Evolutionary conservation across 164 flowering plant species (phyloP).

Genomic region (Houttuynia cordata): DNA sequence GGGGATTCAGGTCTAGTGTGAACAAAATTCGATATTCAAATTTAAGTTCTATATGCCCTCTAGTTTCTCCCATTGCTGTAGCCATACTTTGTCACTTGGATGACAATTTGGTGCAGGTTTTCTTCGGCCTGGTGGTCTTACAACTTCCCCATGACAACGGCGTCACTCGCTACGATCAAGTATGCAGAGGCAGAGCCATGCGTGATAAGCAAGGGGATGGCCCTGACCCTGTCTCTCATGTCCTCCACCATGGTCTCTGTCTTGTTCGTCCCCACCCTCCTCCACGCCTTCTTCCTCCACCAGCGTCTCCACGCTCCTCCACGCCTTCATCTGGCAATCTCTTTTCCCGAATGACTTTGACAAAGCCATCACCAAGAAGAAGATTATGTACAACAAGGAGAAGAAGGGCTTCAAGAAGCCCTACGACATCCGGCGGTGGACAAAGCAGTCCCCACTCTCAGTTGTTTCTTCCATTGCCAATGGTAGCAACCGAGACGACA

Average conservation of each 20-base stretch:
- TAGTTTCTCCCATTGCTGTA: background rate
- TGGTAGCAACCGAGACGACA: constrained; percentile 1
- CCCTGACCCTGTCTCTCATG: constrained; percentile 61
- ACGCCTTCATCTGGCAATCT: constrained; percentile 75
- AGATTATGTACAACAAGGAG: constrained; percentile 19
- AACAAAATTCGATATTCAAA: too few species aligned
- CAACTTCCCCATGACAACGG: constrained; percentile 98
- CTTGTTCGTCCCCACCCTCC: constrained; percentile 65
- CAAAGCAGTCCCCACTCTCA: constrained; percentile 53
- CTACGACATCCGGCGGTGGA: constrained; percentile 66
- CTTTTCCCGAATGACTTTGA: constrained; percentile 93
- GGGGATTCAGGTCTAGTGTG: constrained; percentile 55
- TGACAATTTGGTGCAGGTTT: constrained; percentile 38
- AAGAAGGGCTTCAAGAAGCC: constrained; percentile 40
- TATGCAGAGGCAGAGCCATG: constrained; percentile 77
- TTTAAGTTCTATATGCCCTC: too few species aligned
- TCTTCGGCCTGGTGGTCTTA: constrained; percentile 99
- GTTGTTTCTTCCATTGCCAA: constrained; percentile 31
- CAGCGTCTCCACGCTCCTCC: constrained; percentile 78
- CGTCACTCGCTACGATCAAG: constrained; percentile 77
- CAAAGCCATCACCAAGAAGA: constrained; percentile 73
- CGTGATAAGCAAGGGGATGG: constrained; percentile 47
- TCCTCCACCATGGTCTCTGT: constrained; percentile 78
- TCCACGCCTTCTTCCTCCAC: constrained; percentile 82
- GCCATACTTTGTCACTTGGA: background rate